Evolutionary conservation across 176 grass and related monocot genomes (phyloP).

Genomic region (Guadua angustifolia): DNA sequence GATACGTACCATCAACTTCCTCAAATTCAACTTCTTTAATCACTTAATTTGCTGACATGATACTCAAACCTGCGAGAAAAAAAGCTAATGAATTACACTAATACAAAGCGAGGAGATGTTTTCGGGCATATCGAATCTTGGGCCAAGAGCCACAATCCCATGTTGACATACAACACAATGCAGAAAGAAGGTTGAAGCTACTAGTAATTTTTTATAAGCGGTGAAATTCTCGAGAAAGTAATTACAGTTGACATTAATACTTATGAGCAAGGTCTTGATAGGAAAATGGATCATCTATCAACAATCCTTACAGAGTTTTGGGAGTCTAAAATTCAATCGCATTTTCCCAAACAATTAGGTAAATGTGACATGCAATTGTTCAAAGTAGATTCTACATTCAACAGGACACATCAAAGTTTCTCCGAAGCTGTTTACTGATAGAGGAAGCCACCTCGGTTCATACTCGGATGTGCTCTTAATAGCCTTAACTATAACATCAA

Average conservation of each 20-base stretch:
- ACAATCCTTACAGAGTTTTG: not conserved
- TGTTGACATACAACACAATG: no score
- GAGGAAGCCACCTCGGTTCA: constrained; percentile 83
- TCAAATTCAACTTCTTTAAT: constrained; percentile 83
- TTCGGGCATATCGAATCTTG: no score
- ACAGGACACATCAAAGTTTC: constrained; percentile 8
- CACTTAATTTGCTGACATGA: constrained; percentile 77
- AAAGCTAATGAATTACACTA: no score
- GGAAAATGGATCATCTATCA: not conserved
- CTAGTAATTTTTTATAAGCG: no score
- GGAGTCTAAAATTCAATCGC: not conserved
- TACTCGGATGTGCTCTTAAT: constrained; percentile 78
- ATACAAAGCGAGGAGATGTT: no score
- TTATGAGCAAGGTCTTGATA: constrained; percentile 7
- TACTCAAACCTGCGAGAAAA: constrained; percentile 69
- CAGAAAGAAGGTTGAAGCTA: no score
- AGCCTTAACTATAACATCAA: constrained; percentile 70
- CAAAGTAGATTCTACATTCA: constrained; percentile 1
- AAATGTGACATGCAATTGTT: not conserved
- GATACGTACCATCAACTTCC: constrained; percentile 60
- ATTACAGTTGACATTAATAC: not conserved
- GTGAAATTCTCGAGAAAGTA: constrained; percentile 12
- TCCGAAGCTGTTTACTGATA: constrained; percentile 57
- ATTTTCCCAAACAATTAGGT: not conserved
- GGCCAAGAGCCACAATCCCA: no score